Conservation (phyloP, 345 rosid genomes). For the Gossypium turneri region DNA sequence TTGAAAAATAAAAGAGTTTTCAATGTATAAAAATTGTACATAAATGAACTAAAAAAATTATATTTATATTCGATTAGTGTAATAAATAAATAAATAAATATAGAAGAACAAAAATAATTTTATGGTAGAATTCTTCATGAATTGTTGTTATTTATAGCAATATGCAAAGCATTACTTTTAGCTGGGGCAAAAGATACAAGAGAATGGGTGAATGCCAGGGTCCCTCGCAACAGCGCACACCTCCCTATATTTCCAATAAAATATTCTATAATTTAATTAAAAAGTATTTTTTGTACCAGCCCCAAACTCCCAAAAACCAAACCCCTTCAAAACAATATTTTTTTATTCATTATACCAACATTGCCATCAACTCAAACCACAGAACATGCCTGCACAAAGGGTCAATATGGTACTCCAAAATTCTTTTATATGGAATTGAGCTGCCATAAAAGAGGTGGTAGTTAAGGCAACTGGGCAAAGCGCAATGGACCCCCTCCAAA, state of each 20-base stretch:
- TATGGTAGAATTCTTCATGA: not conserved
- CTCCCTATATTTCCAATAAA: not conserved
- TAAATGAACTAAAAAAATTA: too few species aligned
- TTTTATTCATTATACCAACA: not conserved
- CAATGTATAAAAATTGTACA: too few species aligned
- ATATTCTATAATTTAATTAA: not conserved
- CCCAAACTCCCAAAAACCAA: not conserved
- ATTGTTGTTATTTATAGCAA: not conserved
- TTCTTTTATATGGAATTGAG: not conserved
- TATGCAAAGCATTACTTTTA: not conserved
- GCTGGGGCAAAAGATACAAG: not conserved
- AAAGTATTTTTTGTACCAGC: not conserved
- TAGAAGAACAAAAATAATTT: not conserved
- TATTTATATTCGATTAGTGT: too few species aligned
- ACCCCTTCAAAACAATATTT: not conserved
- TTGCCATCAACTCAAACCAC: not conserved
- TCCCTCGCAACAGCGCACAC: slow-evolving; percentile 9
- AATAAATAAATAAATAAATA: too few species aligned
- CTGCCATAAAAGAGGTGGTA: not conserved
- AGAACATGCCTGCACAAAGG: not conserved
- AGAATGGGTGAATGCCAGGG: slow-evolving; percentile 2
- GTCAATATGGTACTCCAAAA: not conserved
- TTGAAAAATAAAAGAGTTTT: not conserved
- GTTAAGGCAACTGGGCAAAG: not conserved
- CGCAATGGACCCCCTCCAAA: slow-evolving; percentile 2